Evolutionary conservation across 139 green algal genomes (phyloP).

Genomic region (Nannochloris sp.): DNA sequence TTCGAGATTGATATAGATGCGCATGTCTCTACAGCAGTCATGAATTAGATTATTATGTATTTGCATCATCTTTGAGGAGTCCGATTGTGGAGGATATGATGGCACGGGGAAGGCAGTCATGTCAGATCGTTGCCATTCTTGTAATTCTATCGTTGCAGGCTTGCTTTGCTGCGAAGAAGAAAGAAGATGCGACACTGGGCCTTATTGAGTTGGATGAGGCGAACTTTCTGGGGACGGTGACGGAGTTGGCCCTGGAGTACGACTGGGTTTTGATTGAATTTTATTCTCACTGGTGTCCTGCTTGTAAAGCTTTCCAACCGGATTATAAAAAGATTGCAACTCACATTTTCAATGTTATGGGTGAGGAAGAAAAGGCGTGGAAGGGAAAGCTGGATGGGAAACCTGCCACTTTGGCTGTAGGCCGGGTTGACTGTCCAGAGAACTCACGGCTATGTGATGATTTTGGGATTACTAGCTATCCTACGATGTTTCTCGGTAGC

Average conservation of each 20-base stretch:
- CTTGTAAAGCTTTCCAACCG: conserved; percentile 42
- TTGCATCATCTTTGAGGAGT: too few species aligned
- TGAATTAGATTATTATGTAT: too few species aligned
- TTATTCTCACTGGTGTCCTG: conserved; percentile 37
- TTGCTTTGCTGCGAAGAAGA: neutral
- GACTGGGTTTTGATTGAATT: conserved; percentile 26
- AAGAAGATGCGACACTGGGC: neutral
- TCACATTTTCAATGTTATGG: conserved; percentile 17
- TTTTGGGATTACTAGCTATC: conserved; percentile 10
- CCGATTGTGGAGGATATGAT: too few species aligned
- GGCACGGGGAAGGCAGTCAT: too few species aligned
- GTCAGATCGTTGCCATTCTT: too few species aligned
- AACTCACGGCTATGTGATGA: conserved; percentile 2
- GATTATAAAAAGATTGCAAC: conserved; percentile 41
- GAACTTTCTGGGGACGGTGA: conserved; percentile 2
- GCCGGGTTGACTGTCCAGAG: conserved; percentile 44
- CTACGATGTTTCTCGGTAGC: conserved; percentile 6
- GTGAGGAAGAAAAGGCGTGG: conserved; percentile 11
- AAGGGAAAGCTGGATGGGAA: neutral
- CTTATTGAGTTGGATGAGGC: neutral
- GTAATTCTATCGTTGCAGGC: too few species aligned
- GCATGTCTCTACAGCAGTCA: too few species aligned
- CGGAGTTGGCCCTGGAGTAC: neutral
- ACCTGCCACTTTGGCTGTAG: conserved; percentile 26
- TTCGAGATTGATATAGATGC: too few species aligned